Percentiles rank a stretch among this genome's conserved stretches.
These are phyloP conservation scores for Amesomyces nigricolor DNA, from an alignment of 2,329 filamentous ascomycete genomes.

Conservation along the genomic window DNA sequence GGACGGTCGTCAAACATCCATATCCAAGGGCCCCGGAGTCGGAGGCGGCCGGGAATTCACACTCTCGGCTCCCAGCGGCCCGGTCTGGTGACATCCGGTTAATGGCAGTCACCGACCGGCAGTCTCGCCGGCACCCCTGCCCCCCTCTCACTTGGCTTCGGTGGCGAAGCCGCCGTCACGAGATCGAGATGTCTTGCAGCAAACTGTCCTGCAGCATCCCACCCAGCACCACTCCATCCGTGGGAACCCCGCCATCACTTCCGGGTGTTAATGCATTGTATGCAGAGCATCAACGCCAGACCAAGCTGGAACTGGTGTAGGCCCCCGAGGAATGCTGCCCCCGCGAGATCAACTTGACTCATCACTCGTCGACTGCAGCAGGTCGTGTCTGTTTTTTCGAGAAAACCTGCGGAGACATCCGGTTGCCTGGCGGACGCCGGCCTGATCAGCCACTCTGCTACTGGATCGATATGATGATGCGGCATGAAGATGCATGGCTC, in stretches of 20 bases:
- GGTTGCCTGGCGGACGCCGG: constrained; percentile 4
- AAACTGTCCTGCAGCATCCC: constrained; percentile 14
- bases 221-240: constrained; percentile 1
- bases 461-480: constrained; percentile 21
- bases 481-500: constrained; percentile 24
- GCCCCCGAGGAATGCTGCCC: not conserved
- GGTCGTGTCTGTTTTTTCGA: not conserved
- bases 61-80: not conserved
- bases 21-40: too few relatives aligned
- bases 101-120: not conserved
- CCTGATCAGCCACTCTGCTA: not conserved
- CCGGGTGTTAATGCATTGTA: constrained; percentile 22
- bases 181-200: constrained; percentile 16
- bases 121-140: not conserved
- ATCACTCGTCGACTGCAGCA: not conserved
- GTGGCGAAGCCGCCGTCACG: constrained; percentile 14
- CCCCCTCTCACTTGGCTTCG: not conserved
- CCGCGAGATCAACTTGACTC: constrained; percentile 17
- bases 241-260: constrained; percentile 11
- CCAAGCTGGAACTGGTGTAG: constrained; percentile 10
- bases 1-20: not conserved
- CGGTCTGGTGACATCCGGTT: constrained; percentile 1
- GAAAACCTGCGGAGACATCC: constrained; percentile 1
- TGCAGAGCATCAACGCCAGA: constrained; percentile 18
- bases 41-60: not conserved